Evolutionary conservation across 345 rosid species (phyloP), one percentile per base, ranked within the genome.

Genomic region (Pseudoturritis turrita): DNA sequence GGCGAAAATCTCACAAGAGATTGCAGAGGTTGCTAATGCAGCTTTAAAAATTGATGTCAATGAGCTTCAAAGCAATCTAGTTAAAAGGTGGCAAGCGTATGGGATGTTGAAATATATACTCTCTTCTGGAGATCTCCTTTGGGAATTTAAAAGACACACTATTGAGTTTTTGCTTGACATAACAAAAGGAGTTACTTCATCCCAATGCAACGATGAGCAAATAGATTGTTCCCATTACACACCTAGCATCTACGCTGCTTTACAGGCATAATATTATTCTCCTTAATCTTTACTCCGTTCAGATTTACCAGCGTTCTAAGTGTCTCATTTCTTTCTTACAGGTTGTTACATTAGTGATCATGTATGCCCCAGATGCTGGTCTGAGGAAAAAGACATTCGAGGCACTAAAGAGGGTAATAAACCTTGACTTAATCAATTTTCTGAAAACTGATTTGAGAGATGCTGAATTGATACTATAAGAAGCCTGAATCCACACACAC

Each of bases 31-130:
- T 74, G 83, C 84, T 52, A 58, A 75, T 70, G 85, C 79, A 25
- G 73, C 82, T 71, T 64, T 86, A 63, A 60, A 72, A 69, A 54
- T 64, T 36, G 73, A 84, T 43, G 80, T 78, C 80, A 45, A 69
- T 52, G 89, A 87, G 77, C 91, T 91, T 74, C 80, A 47, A 78
- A 80, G 47, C 63, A 79, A 79, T 70, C 92, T 72, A 53, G 77
- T 76, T 29, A 82, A 84, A 72, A 81, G 91, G 73, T 95, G 96
- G 99, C 85, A 79, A 85, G 88, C 96, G 37, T 33, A 88, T 62
- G 91, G 86, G 82, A 89, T 88, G 90, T 69, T 87, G 70, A 89
- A 80, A 81, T 77, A 84, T 77, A 39, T 89, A 80, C 70, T 91
- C 39, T 78, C 91, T 31, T 80, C 88, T 41, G 75, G 62, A 43